Conservation (phyloP, 2,329 filamentous ascomycete species). For the Amauroascus niger region DNA sequence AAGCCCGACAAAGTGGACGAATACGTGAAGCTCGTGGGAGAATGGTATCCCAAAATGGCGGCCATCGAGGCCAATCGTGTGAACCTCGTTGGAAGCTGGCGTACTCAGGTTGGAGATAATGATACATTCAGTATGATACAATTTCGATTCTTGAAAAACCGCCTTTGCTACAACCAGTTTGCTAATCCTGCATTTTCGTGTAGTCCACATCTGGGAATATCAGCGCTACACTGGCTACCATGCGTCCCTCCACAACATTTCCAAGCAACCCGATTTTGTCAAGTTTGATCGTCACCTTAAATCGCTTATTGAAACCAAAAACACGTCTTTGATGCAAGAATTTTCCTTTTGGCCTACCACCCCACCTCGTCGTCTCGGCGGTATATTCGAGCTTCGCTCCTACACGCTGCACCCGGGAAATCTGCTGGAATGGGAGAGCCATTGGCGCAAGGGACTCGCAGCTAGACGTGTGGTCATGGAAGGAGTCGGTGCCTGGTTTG, state of each 20-base stretch:
- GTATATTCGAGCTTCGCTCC: conserved; percentile 88
- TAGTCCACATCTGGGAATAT: conserved; percentile 99
- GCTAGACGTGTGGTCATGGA: conserved; percentile 96
- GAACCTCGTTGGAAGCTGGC: conserved; percentile 93
- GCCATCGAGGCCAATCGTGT: conserved; percentile 80
- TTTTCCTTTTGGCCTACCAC: conserved; percentile 99
- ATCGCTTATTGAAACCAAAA: conserved; percentile 72
- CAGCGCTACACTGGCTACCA: conserved; percentile 96
- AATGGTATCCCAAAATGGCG: conserved; percentile 89
- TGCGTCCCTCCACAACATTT: conserved; percentile 75
- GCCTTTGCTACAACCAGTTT: conserved; percentile 4
- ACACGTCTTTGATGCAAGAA: conserved; percentile 93
- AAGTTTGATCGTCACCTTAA: conserved; percentile 79
- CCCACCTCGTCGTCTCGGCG: conserved; percentile 76
- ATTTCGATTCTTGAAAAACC: not conserved
- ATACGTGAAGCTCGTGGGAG: conserved; percentile 78
- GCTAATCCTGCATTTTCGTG: conserved; percentile 24
- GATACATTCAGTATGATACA: conserved; percentile 81
- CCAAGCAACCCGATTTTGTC: conserved; percentile 69
- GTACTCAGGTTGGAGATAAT: conserved; percentile 92
- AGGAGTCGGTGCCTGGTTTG: conserved; percentile 95
- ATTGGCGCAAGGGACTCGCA: conserved; percentile 87
- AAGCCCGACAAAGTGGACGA: conserved; percentile 93
- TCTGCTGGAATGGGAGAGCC: conserved; percentile 94
- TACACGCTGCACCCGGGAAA: conserved; percentile 96